phyloP scores from a whole-genome alignment of 1,284 basidiomycete species.

The Cutaneotrichosporon sp. region DNA sequence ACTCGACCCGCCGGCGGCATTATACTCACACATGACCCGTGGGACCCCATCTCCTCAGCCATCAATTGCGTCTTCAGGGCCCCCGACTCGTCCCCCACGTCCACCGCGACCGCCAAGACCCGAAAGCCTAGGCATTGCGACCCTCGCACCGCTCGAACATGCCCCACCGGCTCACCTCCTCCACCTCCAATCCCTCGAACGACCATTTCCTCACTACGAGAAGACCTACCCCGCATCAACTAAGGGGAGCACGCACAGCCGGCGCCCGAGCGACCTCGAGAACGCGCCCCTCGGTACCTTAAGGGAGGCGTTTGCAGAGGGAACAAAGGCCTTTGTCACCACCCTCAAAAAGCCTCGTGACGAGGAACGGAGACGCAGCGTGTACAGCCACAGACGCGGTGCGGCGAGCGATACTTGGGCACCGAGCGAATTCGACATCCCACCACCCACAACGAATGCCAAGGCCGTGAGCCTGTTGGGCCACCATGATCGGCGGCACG shows the following conservation, averaged over 20 bases:
- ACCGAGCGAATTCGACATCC: slow-evolving; percentile 1
- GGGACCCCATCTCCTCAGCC: neutral
- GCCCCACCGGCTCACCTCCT: neutral
- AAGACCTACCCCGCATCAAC: neutral
- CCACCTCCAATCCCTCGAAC: neutral
- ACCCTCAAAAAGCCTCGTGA: neutral
- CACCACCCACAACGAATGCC: slow-evolving; percentile 12
- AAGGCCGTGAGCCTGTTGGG: slow-evolving; percentile 11
- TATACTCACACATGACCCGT: neutral
- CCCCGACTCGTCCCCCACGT: neutral
- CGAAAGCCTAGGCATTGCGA: neutral
- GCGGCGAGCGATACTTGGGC: neutral
- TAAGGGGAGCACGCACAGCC: neutral
- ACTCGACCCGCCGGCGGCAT: neutral
- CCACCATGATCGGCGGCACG: slow-evolving; percentile 6
- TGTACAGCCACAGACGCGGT: neutral
- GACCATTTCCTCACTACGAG: neutral
- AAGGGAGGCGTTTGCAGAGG: neutral
- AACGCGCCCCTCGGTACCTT: neutral
- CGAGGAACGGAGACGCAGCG: neutral
- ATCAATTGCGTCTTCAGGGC: neutral
- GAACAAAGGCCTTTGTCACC: neutral
- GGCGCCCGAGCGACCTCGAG: neutral
- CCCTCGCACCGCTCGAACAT: neutral
- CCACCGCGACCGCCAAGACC: slow-evolving; percentile 3